phyloP scores from a whole-genome alignment of 805 yeast genomes.

The Tetrapisispora namnaoensis region DNA sequence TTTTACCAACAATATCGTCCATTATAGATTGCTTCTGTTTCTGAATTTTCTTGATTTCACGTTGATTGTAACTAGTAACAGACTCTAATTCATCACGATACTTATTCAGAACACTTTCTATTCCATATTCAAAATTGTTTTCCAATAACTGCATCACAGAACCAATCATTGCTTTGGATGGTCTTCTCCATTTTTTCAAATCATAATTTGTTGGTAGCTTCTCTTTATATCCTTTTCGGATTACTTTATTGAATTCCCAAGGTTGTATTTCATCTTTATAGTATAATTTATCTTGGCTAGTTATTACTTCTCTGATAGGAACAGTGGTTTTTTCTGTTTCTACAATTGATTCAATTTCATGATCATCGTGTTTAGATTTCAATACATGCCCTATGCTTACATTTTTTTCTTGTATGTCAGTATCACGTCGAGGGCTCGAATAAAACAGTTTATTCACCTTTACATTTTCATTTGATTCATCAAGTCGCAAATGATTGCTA shows the following conservation, averaged over 20 bases:
- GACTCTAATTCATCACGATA: conserved; percentile 14
- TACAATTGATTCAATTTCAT: not conserved
- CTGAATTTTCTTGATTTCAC: conserved; percentile 10
- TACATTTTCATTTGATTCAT: conserved; percentile 5
- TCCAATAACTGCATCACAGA: conserved; percentile 18
- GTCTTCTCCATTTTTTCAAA: conserved; percentile 19
- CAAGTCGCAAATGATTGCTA: conserved; percentile 10
- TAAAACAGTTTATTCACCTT: conserved; percentile 2
- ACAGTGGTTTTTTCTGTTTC: not conserved
- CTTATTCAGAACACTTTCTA: conserved; percentile 17
- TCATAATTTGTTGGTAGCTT: conserved; percentile 14
- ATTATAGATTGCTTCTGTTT: conserved; percentile 15
- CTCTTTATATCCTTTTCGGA: conserved; percentile 14
- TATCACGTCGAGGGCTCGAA: not conserved
- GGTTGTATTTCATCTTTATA: conserved; percentile 2
- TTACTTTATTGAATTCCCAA: conserved; percentile 22
- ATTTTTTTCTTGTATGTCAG: too few relatives aligned
- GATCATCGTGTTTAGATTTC: not conserved
- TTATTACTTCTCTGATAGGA: not conserved
- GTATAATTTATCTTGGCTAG: not conserved
- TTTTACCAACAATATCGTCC: conserved; percentile 18
- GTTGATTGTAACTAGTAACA: conserved; percentile 7
- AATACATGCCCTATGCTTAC: not conserved
- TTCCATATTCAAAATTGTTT: conserved; percentile 15
- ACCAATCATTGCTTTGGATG: conserved; percentile 11